A percentile compares a stretch with the other conserved stretches of the same genome.
phyloP scores from a whole-genome alignment of 2,329 filamentous ascomycete species.

The Sarocladium oryzae region DNA sequence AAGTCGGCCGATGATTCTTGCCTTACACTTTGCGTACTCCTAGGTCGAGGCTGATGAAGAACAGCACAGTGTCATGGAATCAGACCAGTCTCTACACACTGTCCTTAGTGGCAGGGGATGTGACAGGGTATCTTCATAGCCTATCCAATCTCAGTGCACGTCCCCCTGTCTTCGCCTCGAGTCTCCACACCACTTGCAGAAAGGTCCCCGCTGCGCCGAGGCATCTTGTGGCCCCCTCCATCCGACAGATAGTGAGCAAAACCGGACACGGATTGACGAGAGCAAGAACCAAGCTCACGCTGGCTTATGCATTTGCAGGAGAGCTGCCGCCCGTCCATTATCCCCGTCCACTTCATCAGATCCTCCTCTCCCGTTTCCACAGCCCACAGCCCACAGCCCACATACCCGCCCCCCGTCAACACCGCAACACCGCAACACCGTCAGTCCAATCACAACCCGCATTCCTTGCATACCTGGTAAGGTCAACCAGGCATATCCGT shows the following conservation, averaged over 20 bases:
- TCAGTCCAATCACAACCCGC: background rate
- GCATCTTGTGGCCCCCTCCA: background rate
- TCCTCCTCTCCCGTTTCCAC: no score
- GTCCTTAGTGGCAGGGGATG: background rate
- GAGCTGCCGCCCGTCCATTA: background rate
- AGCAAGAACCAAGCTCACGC: no score
- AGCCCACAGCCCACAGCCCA: background rate
- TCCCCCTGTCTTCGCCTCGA: background rate
- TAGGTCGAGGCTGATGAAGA: background rate
- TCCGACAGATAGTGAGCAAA: no score
- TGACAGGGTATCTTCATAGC: background rate
- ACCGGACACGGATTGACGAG: no score
- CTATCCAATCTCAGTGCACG: background rate
- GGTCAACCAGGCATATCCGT: conserved; percentile 2
- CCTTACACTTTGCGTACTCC: background rate
- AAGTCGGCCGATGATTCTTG: no score
- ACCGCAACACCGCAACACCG: background rate
- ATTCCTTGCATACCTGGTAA: conserved; percentile 1
- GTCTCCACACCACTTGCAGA: conserved; percentile 2
- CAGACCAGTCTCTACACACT: background rate
- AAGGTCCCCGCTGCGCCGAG: conserved; percentile 8
- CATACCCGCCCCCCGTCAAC: background rate
- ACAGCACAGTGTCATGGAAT: background rate
- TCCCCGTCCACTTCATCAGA: no score
- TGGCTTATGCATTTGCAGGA: background rate